Conservation (phyloP, 2,329 filamentous ascomycete genomes). For the Neofusicoccum parvum region DNA sequence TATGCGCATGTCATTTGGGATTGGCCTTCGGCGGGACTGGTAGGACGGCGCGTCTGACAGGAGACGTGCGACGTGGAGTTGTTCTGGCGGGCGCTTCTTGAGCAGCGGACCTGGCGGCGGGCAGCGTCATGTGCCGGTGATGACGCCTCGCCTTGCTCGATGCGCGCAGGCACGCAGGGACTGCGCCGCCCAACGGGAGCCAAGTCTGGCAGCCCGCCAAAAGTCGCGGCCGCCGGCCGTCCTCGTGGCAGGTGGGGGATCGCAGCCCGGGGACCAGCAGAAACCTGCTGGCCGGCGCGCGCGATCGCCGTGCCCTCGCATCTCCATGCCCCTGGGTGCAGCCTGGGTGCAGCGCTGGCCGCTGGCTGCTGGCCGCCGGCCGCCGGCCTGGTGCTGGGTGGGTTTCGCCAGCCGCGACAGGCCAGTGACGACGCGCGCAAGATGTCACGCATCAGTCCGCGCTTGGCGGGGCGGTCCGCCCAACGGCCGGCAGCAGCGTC, state of each 20-base stretch:
- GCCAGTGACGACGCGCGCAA: background rate
- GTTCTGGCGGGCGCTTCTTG: conserved; percentile 2
- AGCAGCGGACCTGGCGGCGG: background rate
- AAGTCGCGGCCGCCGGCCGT: background rate
- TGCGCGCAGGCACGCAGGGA: background rate
- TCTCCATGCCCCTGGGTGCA: conserved; percentile 1
- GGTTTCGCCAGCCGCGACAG: background rate
- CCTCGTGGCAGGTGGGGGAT: conserved; percentile 16
- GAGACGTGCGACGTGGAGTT: background rate
- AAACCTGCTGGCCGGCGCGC: conserved; percentile 10
- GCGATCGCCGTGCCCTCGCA: conserved; percentile 1
- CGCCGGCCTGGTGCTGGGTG: background rate
- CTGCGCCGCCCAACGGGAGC: background rate
- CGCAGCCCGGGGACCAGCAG: background rate
- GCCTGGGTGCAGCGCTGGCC: background rate
- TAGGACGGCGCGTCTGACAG: background rate
- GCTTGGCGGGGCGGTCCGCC: background rate
- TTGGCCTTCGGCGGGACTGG: conserved; percentile 1
- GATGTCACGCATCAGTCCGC: background rate
- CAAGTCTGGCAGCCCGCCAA: background rate
- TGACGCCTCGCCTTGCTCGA: background rate
- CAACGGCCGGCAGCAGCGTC: background rate
- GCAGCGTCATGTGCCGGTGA: conserved; percentile 7
- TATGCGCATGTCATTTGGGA: background rate
- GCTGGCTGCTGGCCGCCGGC: too few species aligned